Evolutionary conservation across 495 filamentous ascomycete species (phyloP), one percentile per base, ranked within the genome.

Genomic region (Tuber magnatum): DNA sequence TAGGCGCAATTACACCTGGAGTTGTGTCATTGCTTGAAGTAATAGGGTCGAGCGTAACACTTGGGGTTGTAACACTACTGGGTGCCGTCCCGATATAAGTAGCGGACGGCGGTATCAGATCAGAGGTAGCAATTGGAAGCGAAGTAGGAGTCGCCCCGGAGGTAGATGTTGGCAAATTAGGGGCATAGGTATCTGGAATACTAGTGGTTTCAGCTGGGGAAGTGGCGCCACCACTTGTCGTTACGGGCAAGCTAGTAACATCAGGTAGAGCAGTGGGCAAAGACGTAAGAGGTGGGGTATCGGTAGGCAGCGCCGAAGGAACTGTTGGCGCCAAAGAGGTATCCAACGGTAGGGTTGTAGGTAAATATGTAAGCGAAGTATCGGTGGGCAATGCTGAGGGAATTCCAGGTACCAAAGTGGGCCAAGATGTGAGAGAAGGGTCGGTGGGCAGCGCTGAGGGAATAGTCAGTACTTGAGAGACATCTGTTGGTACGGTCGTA

Each of bases 101-200:
- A 32, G 1, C 28, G n/a, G 51, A 9, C 10, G 24, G 14, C 14
- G 51, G 28, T n/a, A 61, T n/a, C n/a, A 10, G 24, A 61, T 8
- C n/a, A n/a, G 51, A 28, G 9, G 75, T 73, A 42, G 68, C 46
- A 46, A 68, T 43, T 20, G 73, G 72, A 73, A 70, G 77, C 8
- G 80, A 18, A 44, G 42, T 65, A 76, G 71, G 68, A 5, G 76
- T 71, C 65, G 76, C 46, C 9, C 74, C 28, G 16, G 71, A 76
- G 14, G 41, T 75, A 38, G 76, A 68, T n/a, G 72, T 43, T n/a
- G 71, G 76, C 28, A 72, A 70, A 32, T 68, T 20, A 35, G 68
- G 71, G 24, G 48, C 22, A 70, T 39, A 70, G 24, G 65, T 56
- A 61, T 48, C 65, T 74, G 75, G 69, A 14, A 43, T n/a, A 61